Base-by-base conservation (phyloP, 2,329 filamentous ascomycete genomes). In the Aspergillus sp. region DNA sequence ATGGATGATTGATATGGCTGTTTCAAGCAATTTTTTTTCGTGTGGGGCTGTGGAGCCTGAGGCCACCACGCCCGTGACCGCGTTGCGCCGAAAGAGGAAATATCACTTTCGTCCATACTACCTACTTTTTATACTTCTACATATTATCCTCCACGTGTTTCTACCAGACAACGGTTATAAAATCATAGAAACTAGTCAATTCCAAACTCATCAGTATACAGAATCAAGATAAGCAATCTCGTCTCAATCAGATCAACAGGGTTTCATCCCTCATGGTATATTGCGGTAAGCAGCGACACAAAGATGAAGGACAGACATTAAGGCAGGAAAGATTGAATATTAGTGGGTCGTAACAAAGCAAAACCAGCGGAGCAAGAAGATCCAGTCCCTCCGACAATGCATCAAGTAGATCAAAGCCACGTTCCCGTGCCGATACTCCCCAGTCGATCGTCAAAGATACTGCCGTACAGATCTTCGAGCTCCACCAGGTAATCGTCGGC, bases 401-500 rank as follows among this genome's bases (percentile, higher is more conserved):
- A 43, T 38, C 47, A 47, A 43, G 19, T 19, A 49, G 51, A 40
- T 64, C 60, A 77, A 30, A 77, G 69, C 76, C 76, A 78, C 19
- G 68, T 58, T 32, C 69, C 62, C 4, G 58, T 54, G 33, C 62
- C 61, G 47, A 73, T 59, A 14, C 71, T 61, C 6, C 68, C 69
- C 24, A 72, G 61, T 44, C 67, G 63, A 56, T 76, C 73, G 36
- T 76, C 76, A 65, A 88, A 86, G 67, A 87, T 84, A 53, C 76
- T 80, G 46, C 79, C 72, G 62, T 88, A 80, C 13, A 95, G 73
- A 51, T 81, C 82, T 59, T 89, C 81, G 52, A 97, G 88, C 67
- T 95, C 92, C 42, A 78, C 76, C 54, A 95, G 75, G 73, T 99
- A 99, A 64, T 96, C 92, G 46, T 90, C 84, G 9, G 89, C 89